Base-by-base conservation (phyloP, 192 early-diverging fungal species). In the Rhizoclosmatium sp. region DNA sequence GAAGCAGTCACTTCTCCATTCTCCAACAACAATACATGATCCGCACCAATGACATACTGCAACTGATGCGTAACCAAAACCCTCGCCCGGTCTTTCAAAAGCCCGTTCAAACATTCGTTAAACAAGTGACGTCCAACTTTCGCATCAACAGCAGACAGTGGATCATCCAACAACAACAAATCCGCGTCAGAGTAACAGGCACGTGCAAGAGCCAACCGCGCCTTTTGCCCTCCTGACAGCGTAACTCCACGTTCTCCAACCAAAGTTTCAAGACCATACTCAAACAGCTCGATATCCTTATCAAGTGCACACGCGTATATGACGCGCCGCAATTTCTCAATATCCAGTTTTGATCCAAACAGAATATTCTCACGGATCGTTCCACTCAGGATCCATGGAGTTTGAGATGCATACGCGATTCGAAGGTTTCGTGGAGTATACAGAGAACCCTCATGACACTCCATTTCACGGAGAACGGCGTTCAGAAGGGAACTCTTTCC, bases 131-230 rank as follows among this genome's bases (percentile, higher is more conserved):
- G 40, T 39, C 83, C 86, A 69, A 89, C 88, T 16, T 85, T 82
- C 0, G 87, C 90, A 80, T 96, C 95, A 0, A 96, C 92, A 2
- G 93, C 94, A 64, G 91, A 91, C 60, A 97, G 78, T n/a, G 93
- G 94, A 54, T 95, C 95, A 59, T 95, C 94, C 4, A 95, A 65
- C 0, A 95, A 73, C 10, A 91, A 85, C 49, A 94, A 89, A 68
- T 82, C 82, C n/a, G 82, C 77, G 60, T 79, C 75, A 51, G 47
- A 51, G 61, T 85, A 85, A n/a, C 75, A 59, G 0, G 84, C 75
- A 44, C 84, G 48, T 39, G 84, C 84, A 14, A 85, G 76, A 2
- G 69, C 71, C 3, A 85, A 42, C 16, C 84, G 78, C 1, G 84
- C 83, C 48, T 69, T 85, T 42, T 85, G 84, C 5, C 84, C 84